Percentiles rank a stretch among this genome's conserved stretches.
Conservation (phyloP, 306 rosid species). For the Mucuna pruriens region DNA sequence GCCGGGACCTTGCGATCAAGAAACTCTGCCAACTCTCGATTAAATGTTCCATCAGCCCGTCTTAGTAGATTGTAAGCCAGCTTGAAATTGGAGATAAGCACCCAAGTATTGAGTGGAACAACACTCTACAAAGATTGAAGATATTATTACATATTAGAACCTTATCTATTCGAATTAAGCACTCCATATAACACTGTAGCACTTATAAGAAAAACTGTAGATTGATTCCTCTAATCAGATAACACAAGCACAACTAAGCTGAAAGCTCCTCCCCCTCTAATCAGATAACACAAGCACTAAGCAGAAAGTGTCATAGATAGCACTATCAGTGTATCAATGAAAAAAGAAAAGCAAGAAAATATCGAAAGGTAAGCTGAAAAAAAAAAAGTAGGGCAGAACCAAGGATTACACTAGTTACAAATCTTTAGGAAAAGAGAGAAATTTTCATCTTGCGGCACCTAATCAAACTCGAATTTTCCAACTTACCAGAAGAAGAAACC, state of each 20-base stretch:
- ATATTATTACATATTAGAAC: slow-evolving; percentile 32
- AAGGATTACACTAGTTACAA: slow-evolving; percentile 8
- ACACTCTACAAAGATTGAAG: slow-evolving; percentile 62
- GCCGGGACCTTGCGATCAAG: slow-evolving; percentile 86
- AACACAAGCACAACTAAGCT: not conserved
- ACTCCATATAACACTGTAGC: not conserved
- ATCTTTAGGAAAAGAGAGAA: slow-evolving; percentile 34
- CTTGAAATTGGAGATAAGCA: slow-evolving; percentile 93
- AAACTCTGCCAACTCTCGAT: slow-evolving; percentile 79
- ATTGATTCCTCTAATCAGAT: slow-evolving; percentile 25
- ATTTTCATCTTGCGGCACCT: slow-evolving; percentile 27
- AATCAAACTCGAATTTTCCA: slow-evolving; percentile 43
- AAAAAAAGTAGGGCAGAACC: slow-evolving; percentile 5
- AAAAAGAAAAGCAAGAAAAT: not conserved
- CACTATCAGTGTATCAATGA: not conserved
- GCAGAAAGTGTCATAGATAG: not conserved
- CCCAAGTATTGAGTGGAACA: slow-evolving; percentile 95
- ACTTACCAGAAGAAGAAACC: slow-evolving; percentile 58
- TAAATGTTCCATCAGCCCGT: slow-evolving; percentile 89
- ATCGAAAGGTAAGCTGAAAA: slow-evolving; percentile 9
- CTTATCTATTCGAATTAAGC: slow-evolving; percentile 15
- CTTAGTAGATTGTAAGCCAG: slow-evolving; percentile 86
- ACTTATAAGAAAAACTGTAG: not conserved
- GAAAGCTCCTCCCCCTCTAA: not conserved
- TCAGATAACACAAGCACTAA: not conserved